Evolutionary conservation across 176 grass and related monocot species (phyloP).

Genomic region (Zoysia japonica): DNA sequence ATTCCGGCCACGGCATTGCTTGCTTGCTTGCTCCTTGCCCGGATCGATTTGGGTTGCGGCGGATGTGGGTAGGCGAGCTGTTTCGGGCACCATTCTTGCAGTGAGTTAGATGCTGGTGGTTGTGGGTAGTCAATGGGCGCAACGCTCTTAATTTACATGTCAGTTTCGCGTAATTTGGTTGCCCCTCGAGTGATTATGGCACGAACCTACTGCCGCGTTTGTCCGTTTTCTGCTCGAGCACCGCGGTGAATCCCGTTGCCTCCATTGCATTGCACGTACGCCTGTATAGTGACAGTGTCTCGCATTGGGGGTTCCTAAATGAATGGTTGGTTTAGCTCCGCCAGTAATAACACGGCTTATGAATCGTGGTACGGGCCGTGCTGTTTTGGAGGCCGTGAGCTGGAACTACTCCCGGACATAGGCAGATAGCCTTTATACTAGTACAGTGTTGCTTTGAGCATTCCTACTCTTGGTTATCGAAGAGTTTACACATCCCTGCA

Average conservation of each 20-base stretch:
- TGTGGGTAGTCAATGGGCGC: background rate
- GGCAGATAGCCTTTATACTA: background rate
- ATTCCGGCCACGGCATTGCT: no score
- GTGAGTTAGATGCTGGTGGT: background rate
- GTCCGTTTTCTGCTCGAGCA: background rate
- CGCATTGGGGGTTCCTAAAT: background rate
- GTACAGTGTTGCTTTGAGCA: background rate
- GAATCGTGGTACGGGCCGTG: background rate
- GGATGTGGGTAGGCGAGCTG: background rate
- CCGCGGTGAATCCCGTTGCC: background rate
- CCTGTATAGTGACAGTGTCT: background rate
- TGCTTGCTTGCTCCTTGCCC: background rate
- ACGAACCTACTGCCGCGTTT: background rate
- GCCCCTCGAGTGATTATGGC: background rate
- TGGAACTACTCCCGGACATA: background rate
- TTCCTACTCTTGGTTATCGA: background rate
- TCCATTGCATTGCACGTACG: no score
- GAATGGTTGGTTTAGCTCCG: background rate
- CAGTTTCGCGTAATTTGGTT: background rate
- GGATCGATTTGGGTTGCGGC: background rate
- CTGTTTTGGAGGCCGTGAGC: background rate
- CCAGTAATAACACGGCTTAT: no score
- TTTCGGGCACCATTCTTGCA: background rate
- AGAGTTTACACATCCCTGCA: background rate
- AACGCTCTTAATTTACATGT: background rate